Evolutionary conservation across 2,329 filamentous ascomycete genomes (phyloP).

Genomic region (Aspergillus floridensis): DNA sequence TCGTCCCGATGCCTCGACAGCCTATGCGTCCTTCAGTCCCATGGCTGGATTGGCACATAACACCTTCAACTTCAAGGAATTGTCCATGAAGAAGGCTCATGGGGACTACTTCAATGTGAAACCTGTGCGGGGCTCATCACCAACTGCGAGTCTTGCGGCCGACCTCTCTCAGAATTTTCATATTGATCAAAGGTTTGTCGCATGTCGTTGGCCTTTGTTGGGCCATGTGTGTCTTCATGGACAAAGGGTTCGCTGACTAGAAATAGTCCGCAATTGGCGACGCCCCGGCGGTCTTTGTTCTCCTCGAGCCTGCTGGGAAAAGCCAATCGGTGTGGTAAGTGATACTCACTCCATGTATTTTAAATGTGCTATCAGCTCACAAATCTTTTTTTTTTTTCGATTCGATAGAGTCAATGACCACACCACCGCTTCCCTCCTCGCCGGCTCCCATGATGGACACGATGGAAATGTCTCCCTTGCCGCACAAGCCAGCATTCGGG

Average conservation of each 20-base stretch:
- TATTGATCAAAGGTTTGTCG: constrained; percentile 81
- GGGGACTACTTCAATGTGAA: constrained; percentile 81
- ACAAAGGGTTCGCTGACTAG: constrained; percentile 40
- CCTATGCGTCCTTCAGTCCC: constrained; percentile 52
- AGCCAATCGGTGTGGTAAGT: constrained; percentile 58
- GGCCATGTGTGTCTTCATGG: not conserved
- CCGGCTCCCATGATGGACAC: constrained; percentile 68
- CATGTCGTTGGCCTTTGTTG: constrained; percentile 19
- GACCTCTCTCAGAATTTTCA: constrained; percentile 97
- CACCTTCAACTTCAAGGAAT: constrained; percentile 72
- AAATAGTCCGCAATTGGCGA: constrained; percentile 73
- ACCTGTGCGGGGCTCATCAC: constrained; percentile 78
- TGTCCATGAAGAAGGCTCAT: constrained; percentile 66
- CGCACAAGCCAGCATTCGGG: constrained; percentile 74
- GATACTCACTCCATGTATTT: constrained; percentile 1
- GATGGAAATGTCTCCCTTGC: constrained; percentile 93
- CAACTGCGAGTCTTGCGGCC: constrained; percentile 83
- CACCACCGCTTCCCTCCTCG: constrained; percentile 79
- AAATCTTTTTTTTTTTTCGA: constrained; percentile 15
- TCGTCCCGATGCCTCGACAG: constrained; percentile 54
- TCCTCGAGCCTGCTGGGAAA: constrained; percentile 66
- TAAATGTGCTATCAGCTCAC: constrained; percentile 12
- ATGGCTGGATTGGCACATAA: constrained; percentile 59
- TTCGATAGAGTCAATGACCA: constrained; percentile 69
- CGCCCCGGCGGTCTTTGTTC: constrained; percentile 81